Evolutionary conservation across 192 early-diverging fungal species (phyloP).

Genomic region (Backusella liffmaniae): DNA sequence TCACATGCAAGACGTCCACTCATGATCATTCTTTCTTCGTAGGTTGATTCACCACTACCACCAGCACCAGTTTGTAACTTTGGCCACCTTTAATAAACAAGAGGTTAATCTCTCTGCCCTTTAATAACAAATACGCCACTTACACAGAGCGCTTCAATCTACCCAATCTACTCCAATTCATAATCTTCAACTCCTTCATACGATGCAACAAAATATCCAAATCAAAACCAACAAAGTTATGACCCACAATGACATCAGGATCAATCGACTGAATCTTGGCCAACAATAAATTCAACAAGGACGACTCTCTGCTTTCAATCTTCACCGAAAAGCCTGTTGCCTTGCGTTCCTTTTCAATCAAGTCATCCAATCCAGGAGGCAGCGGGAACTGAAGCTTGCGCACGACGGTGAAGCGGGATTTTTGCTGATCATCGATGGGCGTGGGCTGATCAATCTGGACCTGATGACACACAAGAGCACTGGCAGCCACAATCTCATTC

Average conservation of each 20-base stretch:
- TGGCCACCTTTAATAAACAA: constrained; percentile 63
- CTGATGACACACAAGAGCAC: constrained; percentile 73
- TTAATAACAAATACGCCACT: not conserved
- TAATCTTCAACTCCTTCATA: constrained; percentile 77
- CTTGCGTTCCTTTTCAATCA: constrained; percentile 40
- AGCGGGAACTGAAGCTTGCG: constrained; percentile 74
- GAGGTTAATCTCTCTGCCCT: not conserved
- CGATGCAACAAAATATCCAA: constrained; percentile 92
- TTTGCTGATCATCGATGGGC: constrained; percentile 42
- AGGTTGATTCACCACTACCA: constrained; percentile 77
- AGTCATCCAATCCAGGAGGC: constrained; percentile 75
- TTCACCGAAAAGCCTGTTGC: constrained; percentile 50
- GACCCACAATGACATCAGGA: constrained; percentile 93
- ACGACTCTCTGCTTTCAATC: constrained; percentile 63
- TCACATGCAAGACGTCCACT: constrained; percentile 91
- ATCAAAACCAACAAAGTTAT: constrained; percentile 96
- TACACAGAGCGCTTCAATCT: constrained; percentile 74
- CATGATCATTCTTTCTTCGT: constrained; percentile 64
- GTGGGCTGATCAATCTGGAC: constrained; percentile 57
- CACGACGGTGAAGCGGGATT: constrained; percentile 65
- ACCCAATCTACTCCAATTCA: constrained; percentile 88
- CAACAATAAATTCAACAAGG: constrained; percentile 74
- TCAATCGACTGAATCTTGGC: constrained; percentile 76
- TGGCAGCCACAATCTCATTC: constrained; percentile 90
- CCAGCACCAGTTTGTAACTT: constrained; percentile 79